Evolutionary conservation across 805 yeast genomes (phyloP), one percentile per base, ranked within the genome.

Genomic region (Cyberlindnera lachancei): DNA sequence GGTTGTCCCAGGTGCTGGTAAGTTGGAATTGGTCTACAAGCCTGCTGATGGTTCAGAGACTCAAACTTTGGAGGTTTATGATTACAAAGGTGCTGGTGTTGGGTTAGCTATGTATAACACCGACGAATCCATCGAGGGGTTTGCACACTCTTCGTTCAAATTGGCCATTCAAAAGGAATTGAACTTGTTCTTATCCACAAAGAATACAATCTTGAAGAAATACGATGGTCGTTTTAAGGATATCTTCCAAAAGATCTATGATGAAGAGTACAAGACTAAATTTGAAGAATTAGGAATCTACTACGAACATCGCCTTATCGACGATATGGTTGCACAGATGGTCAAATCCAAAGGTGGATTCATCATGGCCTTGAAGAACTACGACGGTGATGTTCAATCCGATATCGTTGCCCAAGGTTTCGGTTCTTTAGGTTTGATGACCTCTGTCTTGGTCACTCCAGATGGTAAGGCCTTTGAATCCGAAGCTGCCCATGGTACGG

Each of bases 401-500:
- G 97, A 90, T 60, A 82, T 90, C 52, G 96, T 90, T 37, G 97
- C 97, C 20, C 97, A 90, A 65, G 97, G 97, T 23, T 90, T 90
- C 52, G 97, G 97, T 23, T 88, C 96, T 15, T 70, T 90, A 45
- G 97, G 97, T 27, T 72, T 90, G 49, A 90, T 90, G 97, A 87
- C 97, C 20, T 90, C 97, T 3, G 95, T 86, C 13, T 73, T 90
- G 47, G 75, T 87, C 54, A 78, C 96, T 12, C 94, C 96, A 31
- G 96, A 90, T 59, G 96, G 96, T 18, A 84, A 83, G 66, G 79
- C 95, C 11, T 88, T 85, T 58, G 96, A 90, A 67, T 67, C 87
- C 35, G 97, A 90, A 68, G 97, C 97, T 38, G 97, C 97, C n/a
- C 97, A 90, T 59, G 97, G 97, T 35, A 90, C 97, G 12, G 97